Conservation (phyloP, 768 basidiomycete species). For the Xerocomellus chrysenteron region DNA sequence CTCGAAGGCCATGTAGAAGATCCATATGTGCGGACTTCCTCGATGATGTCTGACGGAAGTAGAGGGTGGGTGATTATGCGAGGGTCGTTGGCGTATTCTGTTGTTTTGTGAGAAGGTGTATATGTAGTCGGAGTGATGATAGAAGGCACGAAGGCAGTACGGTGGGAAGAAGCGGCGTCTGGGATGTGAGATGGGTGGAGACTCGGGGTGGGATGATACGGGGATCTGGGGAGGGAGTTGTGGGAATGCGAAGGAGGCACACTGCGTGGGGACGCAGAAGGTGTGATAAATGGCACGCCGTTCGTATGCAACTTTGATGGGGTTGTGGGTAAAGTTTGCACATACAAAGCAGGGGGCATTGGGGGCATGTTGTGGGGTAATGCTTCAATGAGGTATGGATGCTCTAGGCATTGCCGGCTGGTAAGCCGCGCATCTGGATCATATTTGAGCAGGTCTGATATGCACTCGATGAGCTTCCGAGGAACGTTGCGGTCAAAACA, state of each 20-base stretch:
- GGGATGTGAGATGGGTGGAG: conserved; percentile 43
- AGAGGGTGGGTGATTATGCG: conserved; percentile 36
- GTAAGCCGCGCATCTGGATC: conserved; percentile 88
- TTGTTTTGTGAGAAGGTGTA: conserved; percentile 33
- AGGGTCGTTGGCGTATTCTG: conserved; percentile 35
- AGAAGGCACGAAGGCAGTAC: conserved; percentile 49
- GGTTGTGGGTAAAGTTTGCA: conserved; percentile 38
- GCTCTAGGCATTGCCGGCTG: conserved; percentile 81
- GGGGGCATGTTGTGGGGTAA: conserved; percentile 64
- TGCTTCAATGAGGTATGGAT: conserved; percentile 86
- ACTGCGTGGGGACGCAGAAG: conserved; percentile 42
- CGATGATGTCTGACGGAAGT: conserved; percentile 28
- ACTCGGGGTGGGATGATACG: conserved; percentile 39
- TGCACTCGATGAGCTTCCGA: conserved; percentile 82
- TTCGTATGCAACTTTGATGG: conserved; percentile 38
- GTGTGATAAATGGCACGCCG: conserved; percentile 37
- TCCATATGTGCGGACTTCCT: conserved; percentile 29
- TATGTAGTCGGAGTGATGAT: conserved; percentile 30
- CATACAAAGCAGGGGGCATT: conserved; percentile 51
- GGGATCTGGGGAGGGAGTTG: conserved; percentile 38
- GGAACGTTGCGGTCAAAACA: conserved; percentile 82
- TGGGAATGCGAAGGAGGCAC: conserved; percentile 52
- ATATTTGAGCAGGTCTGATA: conserved; percentile 87
- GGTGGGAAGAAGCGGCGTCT: conserved; percentile 51
- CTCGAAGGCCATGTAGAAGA: conserved; percentile 28